Evolutionary conservation across 306 rosid species (phyloP).

Genomic region (Ormosia emarginata): DNA sequence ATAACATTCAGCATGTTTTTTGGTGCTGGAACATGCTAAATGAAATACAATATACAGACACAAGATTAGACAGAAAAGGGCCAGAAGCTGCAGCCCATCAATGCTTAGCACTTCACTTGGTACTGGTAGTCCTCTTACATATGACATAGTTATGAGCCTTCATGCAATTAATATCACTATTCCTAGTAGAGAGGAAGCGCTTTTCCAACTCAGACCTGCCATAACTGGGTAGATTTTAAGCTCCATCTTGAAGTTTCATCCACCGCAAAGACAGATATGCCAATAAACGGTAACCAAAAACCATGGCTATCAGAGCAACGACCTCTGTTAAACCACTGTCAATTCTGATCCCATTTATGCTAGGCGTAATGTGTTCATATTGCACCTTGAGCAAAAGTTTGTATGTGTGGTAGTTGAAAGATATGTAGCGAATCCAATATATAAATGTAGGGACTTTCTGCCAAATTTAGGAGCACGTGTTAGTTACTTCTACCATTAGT

Average conservation of each 20-base stretch:
- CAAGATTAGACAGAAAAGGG: neutral
- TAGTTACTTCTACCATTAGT: neutral
- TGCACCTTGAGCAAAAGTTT: slow-evolving; percentile 87
- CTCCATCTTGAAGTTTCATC: slow-evolving; percentile 54
- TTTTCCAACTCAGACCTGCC: neutral
- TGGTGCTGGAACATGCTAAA: slow-evolving; percentile 9
- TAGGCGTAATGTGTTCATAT: slow-evolving; percentile 48
- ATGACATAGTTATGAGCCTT: neutral
- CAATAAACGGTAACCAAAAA: slow-evolving; percentile 87
- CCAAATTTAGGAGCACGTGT: slow-evolving; percentile 15
- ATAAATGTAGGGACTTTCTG: slow-evolving; percentile 85
- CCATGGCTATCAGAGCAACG: slow-evolving; percentile 71
- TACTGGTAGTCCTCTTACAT: neutral
- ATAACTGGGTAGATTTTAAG: neutral
- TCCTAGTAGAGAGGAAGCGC: neutral
- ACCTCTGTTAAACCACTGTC: slow-evolving; percentile 65
- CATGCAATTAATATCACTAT: neutral
- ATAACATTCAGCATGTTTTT: neutral
- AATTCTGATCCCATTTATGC: slow-evolving; percentile 52
- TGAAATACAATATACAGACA: neutral
- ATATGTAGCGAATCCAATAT: slow-evolving; percentile 84
- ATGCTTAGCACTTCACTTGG: neutral
- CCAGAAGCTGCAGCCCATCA: slow-evolving; percentile 10
- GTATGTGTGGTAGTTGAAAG: slow-evolving; percentile 96
- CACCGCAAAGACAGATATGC: slow-evolving; percentile 79